These are phyloP conservation scores for Pelargonium cotyledonis DNA, from an alignment of 441 rosid species.

Conservation along the genomic window DNA sequence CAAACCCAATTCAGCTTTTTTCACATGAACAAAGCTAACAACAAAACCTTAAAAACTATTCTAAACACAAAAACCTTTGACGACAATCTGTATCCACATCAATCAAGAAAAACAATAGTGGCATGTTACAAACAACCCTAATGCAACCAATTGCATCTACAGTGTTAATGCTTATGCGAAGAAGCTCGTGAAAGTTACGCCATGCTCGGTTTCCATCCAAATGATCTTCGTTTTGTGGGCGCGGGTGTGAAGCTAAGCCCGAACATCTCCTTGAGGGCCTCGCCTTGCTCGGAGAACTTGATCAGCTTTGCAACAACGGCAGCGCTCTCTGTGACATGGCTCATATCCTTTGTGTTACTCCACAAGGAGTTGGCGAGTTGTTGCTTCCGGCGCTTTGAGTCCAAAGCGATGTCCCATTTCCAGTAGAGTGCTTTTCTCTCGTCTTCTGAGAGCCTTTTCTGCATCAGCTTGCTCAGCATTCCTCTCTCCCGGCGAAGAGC, in stretches of 20 bases:
- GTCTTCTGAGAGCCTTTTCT: slow-evolving; percentile 47
- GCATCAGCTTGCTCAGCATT: slow-evolving; percentile 59
- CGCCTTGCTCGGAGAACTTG: slow-evolving; percentile 52
- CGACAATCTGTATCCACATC: too few relatives aligned
- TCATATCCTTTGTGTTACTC: slow-evolving; percentile 54
- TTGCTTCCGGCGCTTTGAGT: slow-evolving; percentile 52
- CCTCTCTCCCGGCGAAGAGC: slow-evolving; percentile 66
- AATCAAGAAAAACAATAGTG: too few relatives aligned
- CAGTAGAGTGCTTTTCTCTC: slow-evolving; percentile 60
- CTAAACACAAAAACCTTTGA: background rate
- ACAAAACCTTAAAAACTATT: background rate
- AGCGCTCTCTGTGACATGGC: slow-evolving; percentile 68
- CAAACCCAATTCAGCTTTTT: background rate
- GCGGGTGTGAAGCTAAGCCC: slow-evolving; percentile 67
- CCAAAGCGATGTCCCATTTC: slow-evolving; percentile 59
- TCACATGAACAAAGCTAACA: background rate
- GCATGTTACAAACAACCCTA: too few relatives aligned
- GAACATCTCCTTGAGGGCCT: slow-evolving; percentile 61
- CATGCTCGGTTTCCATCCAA: slow-evolving; percentile 46
- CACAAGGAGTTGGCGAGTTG: slow-evolving; percentile 59
- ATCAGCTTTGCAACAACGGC: slow-evolving; percentile 63
- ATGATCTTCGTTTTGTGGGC: slow-evolving; percentile 24
- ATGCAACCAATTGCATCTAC: too few relatives aligned
- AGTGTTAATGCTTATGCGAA: too few relatives aligned
- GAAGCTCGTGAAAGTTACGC: slow-evolving; percentile 31